A percentile compares a stretch with the other conserved stretches of the same genome.
phyloP scores from a whole-genome alignment of 495 filamentous ascomycete genomes.

The Xylaria scruposa region DNA sequence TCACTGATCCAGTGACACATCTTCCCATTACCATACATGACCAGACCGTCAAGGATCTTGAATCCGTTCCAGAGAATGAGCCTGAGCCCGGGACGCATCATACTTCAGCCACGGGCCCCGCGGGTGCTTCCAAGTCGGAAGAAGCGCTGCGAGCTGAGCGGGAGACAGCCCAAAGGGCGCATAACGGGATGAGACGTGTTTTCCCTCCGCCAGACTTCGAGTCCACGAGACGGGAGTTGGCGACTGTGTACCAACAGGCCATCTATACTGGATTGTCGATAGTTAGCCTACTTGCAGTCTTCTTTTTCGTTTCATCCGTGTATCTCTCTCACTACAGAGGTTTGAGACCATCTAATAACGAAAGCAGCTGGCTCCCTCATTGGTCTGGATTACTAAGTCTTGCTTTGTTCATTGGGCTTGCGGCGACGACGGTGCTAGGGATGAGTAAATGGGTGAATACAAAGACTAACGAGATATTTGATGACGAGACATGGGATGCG shows the following conservation, averaged over 20 bases:
- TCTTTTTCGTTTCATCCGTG: constrained; percentile 65
- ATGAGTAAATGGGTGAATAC: constrained; percentile 61
- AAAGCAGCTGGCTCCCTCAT: neutral
- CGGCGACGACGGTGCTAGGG: constrained; percentile 45
- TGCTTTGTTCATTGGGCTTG: constrained; percentile 34
- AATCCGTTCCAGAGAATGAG: constrained; percentile 61
- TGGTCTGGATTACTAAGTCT: constrained; percentile 34
- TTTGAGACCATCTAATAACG: neutral
- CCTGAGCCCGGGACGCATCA: constrained; percentile 50
- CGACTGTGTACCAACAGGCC: constrained; percentile 52
- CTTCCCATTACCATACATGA: constrained; percentile 69
- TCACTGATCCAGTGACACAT: constrained; percentile 78
- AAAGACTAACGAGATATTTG: constrained; percentile 60
- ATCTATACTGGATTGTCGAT: constrained; percentile 50
- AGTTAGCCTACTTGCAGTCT: constrained; percentile 38
- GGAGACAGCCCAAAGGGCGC: constrained; percentile 52
- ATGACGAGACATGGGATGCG: constrained; percentile 68
- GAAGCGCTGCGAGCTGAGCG: constrained; percentile 53
- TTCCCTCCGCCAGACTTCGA: constrained; percentile 69
- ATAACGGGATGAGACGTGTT: constrained; percentile 60
- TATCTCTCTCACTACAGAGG: constrained; percentile 69
- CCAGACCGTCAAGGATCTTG: constrained; percentile 64
- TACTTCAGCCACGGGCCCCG: constrained; percentile 54
- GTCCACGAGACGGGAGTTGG: constrained; percentile 55
- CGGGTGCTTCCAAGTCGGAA: constrained; percentile 53